These are phyloP conservation scores for Penicillium glabrum DNA, from an alignment of 2,329 filamentous ascomycete species.

Conservation along the genomic window DNA sequence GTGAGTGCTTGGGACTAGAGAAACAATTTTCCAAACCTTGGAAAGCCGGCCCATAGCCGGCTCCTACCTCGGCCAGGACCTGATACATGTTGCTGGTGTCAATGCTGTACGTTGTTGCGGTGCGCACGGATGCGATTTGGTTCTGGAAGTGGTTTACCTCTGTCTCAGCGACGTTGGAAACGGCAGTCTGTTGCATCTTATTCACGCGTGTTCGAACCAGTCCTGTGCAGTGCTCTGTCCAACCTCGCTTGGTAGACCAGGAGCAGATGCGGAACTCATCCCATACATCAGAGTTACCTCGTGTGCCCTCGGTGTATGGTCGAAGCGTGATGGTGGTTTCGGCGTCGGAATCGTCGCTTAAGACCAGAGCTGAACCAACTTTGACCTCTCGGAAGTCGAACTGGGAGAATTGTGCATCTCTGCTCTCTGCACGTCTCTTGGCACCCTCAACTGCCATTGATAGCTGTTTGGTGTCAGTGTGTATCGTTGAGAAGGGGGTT, in stretches of 20 bases:
- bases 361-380: conserved; percentile 49
- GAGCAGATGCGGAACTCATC: conserved; percentile 29
- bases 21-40: conserved; percentile 51
- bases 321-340: conserved; percentile 53
- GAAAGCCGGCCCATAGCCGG: conserved; percentile 54
- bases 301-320: conserved; percentile 39
- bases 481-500: no score
- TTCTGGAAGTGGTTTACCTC: conserved; percentile 11
- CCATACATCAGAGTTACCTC: conserved; percentile 31
- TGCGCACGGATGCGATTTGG: conserved; percentile 10
- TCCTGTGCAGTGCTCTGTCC: conserved; percentile 29
- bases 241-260: conserved; percentile 25
- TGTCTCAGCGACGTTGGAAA: conserved; percentile 13
- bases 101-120: conserved; percentile 25
- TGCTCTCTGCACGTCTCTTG: conserved; percentile 24
- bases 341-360: conserved; percentile 48
- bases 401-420: conserved; percentile 37
- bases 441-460: conserved; percentile 36
- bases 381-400: conserved; percentile 52
- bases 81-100: conserved; percentile 47
- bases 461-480: conserved; percentile 14
- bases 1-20: conserved; percentile 31
- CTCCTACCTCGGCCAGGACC: conserved; percentile 47
- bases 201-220: conserved; percentile 24
- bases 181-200: conserved; percentile 18